Conservation (phyloP, 768 basidiomycete species). For the Psilocybe tampanensis region DNA sequence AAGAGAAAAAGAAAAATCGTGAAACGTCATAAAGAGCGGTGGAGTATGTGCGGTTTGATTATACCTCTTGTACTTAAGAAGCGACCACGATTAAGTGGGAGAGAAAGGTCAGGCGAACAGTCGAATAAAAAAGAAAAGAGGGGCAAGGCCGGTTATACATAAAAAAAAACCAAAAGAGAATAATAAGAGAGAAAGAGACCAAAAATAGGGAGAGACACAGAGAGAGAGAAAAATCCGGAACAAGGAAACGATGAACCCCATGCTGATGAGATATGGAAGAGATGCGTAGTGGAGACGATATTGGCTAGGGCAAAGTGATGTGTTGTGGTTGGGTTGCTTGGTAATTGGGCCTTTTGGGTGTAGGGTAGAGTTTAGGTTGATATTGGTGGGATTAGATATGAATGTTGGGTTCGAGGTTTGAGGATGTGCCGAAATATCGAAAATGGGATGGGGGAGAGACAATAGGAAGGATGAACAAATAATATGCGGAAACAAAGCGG, state of each 20-base stretch:
- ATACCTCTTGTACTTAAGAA: constrained; percentile 22
- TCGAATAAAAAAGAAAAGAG: constrained; percentile 14
- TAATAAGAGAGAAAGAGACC: constrained; percentile 1
- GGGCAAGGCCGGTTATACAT: constrained; percentile 27
- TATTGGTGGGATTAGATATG: constrained; percentile 1
- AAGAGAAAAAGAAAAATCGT: constrained; percentile 8
- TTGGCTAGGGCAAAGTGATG: neutral
- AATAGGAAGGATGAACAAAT: neutral
- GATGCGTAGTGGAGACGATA: constrained; percentile 5
- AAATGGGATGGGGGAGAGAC: neutral
- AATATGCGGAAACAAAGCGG: neutral
- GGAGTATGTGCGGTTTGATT: constrained; percentile 20
- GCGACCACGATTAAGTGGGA: constrained; percentile 20
- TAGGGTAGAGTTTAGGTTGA: constrained; percentile 1
- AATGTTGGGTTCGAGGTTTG: neutral
- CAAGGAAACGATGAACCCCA: neutral
- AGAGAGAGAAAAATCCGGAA: neutral
- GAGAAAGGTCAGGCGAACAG: constrained; percentile 14
- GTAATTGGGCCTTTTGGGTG: neutral
- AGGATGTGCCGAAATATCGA: neutral
- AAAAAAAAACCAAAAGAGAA: constrained; percentile 12
- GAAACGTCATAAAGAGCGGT: constrained; percentile 19
- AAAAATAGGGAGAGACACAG: neutral
- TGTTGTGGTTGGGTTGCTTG: too few species aligned
- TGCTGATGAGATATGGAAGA: constrained; percentile 9